Conservation (phyloP, 2,329 filamentous ascomycete genomes). For the Coniochaeta hoffmannii region DNA sequence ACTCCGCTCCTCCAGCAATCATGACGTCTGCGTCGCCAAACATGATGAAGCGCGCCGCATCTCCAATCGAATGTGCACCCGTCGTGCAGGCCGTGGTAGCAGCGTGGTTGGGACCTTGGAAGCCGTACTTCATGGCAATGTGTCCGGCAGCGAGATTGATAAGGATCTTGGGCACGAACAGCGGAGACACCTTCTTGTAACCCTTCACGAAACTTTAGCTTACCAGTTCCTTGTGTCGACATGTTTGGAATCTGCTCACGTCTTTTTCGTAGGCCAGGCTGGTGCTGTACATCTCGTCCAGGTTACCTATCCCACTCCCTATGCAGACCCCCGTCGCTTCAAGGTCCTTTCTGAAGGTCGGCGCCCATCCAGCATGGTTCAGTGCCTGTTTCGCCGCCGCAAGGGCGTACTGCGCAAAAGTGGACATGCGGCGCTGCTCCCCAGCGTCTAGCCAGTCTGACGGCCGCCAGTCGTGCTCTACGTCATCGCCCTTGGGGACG, state of each 20-base stretch:
- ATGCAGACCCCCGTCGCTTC: conserved; percentile 85
- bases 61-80: conserved; percentile 87
- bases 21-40: conserved; percentile 90
- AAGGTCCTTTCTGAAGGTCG: conserved; percentile 49
- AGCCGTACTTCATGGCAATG: conserved; percentile 85
- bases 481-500: conserved; percentile 51
- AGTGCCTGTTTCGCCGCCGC: conserved; percentile 83
- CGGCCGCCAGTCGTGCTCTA: conserved; percentile 35
- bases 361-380: conserved; percentile 71
- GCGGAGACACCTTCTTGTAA: conserved; percentile 84
- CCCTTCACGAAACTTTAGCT: conserved; percentile 45
- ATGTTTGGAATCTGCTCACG: conserved; percentile 40
- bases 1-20: conserved; percentile 91
- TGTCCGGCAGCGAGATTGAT: conserved; percentile 95
- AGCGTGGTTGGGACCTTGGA: conserved; percentile 86
- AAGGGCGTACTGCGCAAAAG: conserved; percentile 85
- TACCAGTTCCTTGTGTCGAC: conserved; percentile 2
- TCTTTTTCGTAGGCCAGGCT: conserved; percentile 67
- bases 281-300: conserved; percentile 84
- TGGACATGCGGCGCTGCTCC: conserved; percentile 73
- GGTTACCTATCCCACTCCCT: conserved; percentile 90
- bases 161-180: conserved; percentile 87
- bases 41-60: conserved; percentile 88
- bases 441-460: conserved; percentile 45
- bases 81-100: conserved; percentile 95